Evolutionary conservation across 2,329 filamentous ascomycete genomes (phyloP), one percentile per base, ranked within the genome.

Genomic region (Penicillium griseofulvum): DNA sequence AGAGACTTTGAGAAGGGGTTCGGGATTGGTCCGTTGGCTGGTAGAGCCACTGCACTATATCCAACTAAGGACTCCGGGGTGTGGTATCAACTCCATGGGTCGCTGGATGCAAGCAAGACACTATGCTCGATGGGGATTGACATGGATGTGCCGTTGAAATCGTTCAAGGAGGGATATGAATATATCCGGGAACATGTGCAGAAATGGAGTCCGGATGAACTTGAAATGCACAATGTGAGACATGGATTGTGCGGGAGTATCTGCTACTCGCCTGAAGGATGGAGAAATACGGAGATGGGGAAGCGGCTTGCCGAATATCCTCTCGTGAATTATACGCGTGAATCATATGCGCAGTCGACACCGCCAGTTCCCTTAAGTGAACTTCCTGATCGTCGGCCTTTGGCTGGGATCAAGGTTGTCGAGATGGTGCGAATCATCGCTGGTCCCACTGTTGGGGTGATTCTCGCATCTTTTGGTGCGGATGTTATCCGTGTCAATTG

Each of bases 1-100:
- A 66, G 71, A 4, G 71, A 79, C 64, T 74, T 71, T 56, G 74
- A 78, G 56, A 69, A 70, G 28, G 74, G 73, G 2, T 74, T 73
- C 63, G 65, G 66, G 5, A 14, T 60, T 7, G 59, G 55, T 4
- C 65, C 74, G 0, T 63, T 79, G 45, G 71, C 71, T 31, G 74
- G 74, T 41, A 73, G 79, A 17, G 65, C 72, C 4, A 78, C 76
- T 8, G 76, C 72, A 2, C 72, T 80, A 43, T 82, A 82, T 57
- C 76, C 75, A 8, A 83, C 80, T 0, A 75, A 71, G n/a, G 67
- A 78, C 33, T 65, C 71, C 0, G 69, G 71, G 0, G 72, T 76
- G 0, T 81, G 77, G 76, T 83, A 80, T 62, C 78, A 78, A 11
- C 69, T 83, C 0, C 79, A 83, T 50, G 80, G 80, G 5, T 81